Base-by-base conservation (phyloP, 106 monocot species). In the Agapanthus africanus region DNA sequence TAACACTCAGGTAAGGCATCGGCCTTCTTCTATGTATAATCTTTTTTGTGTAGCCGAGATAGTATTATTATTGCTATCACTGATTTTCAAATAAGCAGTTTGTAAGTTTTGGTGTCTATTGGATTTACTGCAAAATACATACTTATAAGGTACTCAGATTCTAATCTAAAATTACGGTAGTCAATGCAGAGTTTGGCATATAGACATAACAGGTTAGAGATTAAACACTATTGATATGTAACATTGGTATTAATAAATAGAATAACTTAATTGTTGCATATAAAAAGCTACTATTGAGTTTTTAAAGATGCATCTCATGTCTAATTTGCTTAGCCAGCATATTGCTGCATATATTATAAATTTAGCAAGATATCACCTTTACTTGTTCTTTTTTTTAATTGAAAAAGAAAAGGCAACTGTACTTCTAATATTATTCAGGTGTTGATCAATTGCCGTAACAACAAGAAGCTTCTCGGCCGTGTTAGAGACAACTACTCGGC, bases 1-100 rank as follows among this genome's bases (percentile, higher is more conserved):
- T 74, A 93, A 93, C 41, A 91, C 91, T 7, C 84, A 91, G 84
- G 91, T 79, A 51, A 46, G 46, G 18, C n/a, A n/a, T 50, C n/a
- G 19, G n/a, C n/a, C n/a, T 50, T 50, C n/a, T 21, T n/a, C n/a
- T n/a, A 21, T 50, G 19, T 50, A 50, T n/a, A 50, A 50, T 19
- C 21, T 50, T 14, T 54, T 54, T 25, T 25, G 26, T 54, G 52
- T 8, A 25, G 52, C 25, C 52, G 11, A 26, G 21, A 54, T 25
- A 54, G 52, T 54, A 26, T 54, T 6, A 44, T 44, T 54, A 6
- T 9, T 54, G 52, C 11, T 18, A 26, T 54, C 25, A 21, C 52
- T 11, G 3, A 54, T 14, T 25, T 26, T 26, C 52, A 25, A n/a
- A 54, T 6, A 54, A 54, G 21, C 25, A 22, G 11, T 25, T 54